phyloP scores from a whole-genome alignment of 305 asterid genomes.

The Fraxinus greggii region DNA sequence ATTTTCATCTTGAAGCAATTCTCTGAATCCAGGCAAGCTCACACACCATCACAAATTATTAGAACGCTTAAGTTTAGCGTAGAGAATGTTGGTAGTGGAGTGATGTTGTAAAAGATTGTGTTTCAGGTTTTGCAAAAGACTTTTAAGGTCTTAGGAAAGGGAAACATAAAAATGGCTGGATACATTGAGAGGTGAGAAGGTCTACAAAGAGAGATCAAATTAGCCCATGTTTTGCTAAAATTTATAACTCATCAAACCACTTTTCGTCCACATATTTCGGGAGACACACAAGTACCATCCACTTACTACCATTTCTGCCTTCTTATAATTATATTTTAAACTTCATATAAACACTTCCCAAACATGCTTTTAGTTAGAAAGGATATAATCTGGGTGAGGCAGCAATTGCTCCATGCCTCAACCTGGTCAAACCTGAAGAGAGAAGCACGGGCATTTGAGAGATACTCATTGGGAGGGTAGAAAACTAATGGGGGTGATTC shows the following conservation, averaged over 20 bases:
- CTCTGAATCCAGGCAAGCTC: background rate
- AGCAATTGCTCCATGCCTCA: conserved; percentile 4
- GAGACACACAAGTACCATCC: background rate
- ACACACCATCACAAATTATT: background rate
- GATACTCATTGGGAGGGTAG: background rate
- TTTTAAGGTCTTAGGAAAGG: background rate
- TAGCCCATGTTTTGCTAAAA: background rate
- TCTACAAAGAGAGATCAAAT: background rate
- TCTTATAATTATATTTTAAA: background rate
- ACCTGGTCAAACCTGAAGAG: background rate
- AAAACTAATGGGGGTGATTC: background rate
- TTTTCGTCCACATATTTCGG: background rate
- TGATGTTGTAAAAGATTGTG: background rate
- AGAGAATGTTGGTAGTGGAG: background rate
- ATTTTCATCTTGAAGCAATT: background rate
- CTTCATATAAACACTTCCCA: background rate
- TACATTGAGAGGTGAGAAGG: background rate
- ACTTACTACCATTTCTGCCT: background rate
- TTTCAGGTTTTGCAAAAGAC: background rate
- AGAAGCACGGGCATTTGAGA: background rate
- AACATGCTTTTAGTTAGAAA: background rate
- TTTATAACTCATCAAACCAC: background rate
- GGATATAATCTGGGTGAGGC: background rate
- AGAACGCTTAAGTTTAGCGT: background rate
- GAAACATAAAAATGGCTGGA: background rate